A percentile compares a stretch with the other conserved stretches of the same genome.
phyloP scores from a whole-genome alignment of 306 rosid genomes.

The Acmispon strigosus region DNA sequence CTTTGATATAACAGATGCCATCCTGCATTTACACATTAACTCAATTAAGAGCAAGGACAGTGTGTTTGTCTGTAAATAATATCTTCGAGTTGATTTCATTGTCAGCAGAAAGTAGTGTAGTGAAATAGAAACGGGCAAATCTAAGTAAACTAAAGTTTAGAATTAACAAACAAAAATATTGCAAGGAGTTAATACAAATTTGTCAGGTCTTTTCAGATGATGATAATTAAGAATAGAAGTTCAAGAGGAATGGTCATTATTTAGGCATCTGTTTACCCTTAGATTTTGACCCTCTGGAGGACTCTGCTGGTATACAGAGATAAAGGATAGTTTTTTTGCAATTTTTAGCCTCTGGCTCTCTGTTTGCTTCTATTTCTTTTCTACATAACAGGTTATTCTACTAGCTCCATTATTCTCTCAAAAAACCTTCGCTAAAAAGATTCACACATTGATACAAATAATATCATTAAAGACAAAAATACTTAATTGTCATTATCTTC shows the following conservation, averaged over 20 bases:
- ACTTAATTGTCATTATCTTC: conserved; percentile 5
- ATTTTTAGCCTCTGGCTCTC: neutral
- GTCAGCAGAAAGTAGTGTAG: neutral
- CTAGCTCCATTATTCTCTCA: neutral
- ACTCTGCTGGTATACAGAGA: neutral
- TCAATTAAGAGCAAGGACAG: neutral
- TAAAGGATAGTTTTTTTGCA: neutral
- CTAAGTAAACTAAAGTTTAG: neutral
- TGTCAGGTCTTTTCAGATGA: neutral
- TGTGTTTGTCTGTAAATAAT: neutral
- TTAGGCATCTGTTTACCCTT: neutral
- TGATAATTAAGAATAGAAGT: neutral
- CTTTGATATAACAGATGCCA: conserved; percentile 95
- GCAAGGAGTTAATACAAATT: neutral
- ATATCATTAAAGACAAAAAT: neutral
- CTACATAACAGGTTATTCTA: neutral
- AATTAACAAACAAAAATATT: neutral
- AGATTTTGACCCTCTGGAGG: neutral
- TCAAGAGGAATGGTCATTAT: neutral
- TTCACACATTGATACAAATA: neutral
- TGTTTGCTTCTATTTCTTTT: neutral
- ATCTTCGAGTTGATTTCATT: neutral
- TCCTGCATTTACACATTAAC: conserved; percentile 47
- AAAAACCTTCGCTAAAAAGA: neutral
- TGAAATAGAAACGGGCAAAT: neutral